Conservation (phyloP, 768 basidiomycete species). For the Pleurotus cornucopiae region DNA sequence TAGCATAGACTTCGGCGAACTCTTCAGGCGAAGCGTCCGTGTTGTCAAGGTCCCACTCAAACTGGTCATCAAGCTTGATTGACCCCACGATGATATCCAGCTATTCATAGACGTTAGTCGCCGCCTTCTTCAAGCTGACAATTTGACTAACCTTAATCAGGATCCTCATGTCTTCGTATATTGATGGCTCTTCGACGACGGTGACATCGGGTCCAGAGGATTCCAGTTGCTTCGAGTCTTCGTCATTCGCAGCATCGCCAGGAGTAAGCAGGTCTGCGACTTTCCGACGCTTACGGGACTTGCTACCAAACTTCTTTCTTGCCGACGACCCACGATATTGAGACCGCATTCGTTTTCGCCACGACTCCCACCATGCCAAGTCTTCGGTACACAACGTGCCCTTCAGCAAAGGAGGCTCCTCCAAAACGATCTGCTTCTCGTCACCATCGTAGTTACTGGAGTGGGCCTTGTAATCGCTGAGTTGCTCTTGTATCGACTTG, state of each 20-base stretch:
- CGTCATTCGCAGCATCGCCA: conserved; percentile 18
- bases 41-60: conserved; percentile 96
- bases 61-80: conserved; percentile 92
- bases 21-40: conserved; percentile 80
- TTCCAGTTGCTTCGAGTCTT: conserved; percentile 32
- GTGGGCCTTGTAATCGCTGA: conserved; percentile 76
- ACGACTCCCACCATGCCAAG: conserved; percentile 65
- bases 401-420: conserved; percentile 17
- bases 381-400: conserved; percentile 49
- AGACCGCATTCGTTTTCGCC: conserved; percentile 53
- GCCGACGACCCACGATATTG: conserved; percentile 25
- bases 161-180: conserved; percentile 87
- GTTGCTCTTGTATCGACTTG: conserved; percentile 84
- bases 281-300: conserved; percentile 39
- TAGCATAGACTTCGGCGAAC: conserved; percentile 83
- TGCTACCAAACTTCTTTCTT: conserved; percentile 15
- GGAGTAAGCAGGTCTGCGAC: conserved; percentile 18
- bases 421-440: conserved; percentile 25
- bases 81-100: conserved; percentile 93
- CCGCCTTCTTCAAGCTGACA: conserved; percentile 1
- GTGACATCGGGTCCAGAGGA: conserved; percentile 58
- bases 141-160: conserved; percentile 71
- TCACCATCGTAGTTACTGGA: conserved; percentile 51
- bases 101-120: conserved; percentile 33
- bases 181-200: conserved; percentile 57